A percentile compares a stretch with the other conserved stretches of the same genome.
These are phyloP conservation scores for Babesia divergens DNA, from an alignment of 169 alveolate genomes.

Conservation along the genomic window DNA sequence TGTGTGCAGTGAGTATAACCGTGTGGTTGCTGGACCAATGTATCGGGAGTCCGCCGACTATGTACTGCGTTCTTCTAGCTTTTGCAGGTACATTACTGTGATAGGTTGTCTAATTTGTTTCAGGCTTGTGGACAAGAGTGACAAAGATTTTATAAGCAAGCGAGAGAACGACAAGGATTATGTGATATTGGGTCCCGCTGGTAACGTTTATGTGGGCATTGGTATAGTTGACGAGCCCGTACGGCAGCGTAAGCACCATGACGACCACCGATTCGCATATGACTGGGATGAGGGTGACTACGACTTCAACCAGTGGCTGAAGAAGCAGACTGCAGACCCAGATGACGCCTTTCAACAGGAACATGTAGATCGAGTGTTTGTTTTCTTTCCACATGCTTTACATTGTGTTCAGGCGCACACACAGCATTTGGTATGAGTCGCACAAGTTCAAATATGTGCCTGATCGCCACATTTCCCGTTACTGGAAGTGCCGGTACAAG, in stretches of 20 bases:
- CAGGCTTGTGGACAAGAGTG: constrained; percentile 42
- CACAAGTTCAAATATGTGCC: constrained; percentile 79
- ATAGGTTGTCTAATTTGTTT: not conserved
- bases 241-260: not conserved
- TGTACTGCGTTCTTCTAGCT: constrained; percentile 65
- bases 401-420: constrained; percentile 69
- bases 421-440: constrained; percentile 76
- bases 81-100: constrained; percentile 51
- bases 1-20: constrained; percentile 75
- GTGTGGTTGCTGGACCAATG: constrained; percentile 70
- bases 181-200: constrained; percentile 83
- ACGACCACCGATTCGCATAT: constrained; percentile 57
- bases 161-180: constrained; percentile 73
- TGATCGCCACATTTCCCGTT: constrained; percentile 77
- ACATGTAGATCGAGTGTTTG: constrained; percentile 56
- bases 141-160: constrained; percentile 25
- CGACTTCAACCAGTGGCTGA: constrained; percentile 80
- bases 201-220: constrained; percentile 80
- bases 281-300: constrained; percentile 86
- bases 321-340: constrained; percentile 80
- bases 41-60: constrained; percentile 78
- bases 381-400: no score
- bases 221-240: constrained; percentile 77
- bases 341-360: constrained; percentile 65
- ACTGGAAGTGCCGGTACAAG: constrained; percentile 62